phyloP scores from a whole-genome alignment of 768 basidiomycete genomes.

The Royoungia palumana region DNA sequence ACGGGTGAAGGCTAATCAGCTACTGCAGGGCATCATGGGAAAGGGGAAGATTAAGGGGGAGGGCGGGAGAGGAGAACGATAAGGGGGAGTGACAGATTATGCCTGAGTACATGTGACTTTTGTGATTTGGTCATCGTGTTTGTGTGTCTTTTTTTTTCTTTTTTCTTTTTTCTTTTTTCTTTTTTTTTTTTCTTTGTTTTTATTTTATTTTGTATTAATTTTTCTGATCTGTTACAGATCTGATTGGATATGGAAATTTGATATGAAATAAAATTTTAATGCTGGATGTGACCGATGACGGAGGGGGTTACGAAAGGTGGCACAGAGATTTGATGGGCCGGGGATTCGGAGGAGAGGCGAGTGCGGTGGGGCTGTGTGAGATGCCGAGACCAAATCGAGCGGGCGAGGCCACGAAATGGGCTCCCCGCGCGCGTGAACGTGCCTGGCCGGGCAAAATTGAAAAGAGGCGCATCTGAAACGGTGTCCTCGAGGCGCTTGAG shows the following conservation, averaged over 20 bases:
- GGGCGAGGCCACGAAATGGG: conserved; percentile 16
- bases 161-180: no score
- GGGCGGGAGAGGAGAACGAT: conserved; percentile 14
- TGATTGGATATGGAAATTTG: conserved; percentile 6
- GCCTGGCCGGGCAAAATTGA: conserved; percentile 28
- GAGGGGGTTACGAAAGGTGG: conserved; percentile 21
- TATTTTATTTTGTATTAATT: no score
- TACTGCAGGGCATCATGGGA: conserved; percentile 57
- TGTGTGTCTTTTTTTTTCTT: no score
- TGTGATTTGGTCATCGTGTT: conserved; percentile 10
- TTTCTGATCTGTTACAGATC: conserved; percentile 9
- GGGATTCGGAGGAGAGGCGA: conserved; percentile 5
- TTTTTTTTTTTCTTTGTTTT: no score
- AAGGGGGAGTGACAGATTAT: conserved; percentile 29
- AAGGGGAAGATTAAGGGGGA: conserved; percentile 36
- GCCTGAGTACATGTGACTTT: conserved; percentile 30
- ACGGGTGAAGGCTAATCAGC: conserved; percentile 71
- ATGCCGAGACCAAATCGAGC: conserved; percentile 18
- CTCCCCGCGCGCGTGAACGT: conserved; percentile 25
- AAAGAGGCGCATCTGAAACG: conserved; percentile 29
- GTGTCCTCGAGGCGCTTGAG: conserved; percentile 22
- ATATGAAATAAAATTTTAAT: conserved; percentile 12
- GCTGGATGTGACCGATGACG: conserved; percentile 4
- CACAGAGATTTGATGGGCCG: conserved; percentile 14
- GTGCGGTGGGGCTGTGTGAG: conserved; percentile 24